Percentiles rank a stretch among this genome's conserved stretches.
Evolutionary conservation across 1,284 basidiomycete species (phyloP).

Genomic region (Exobasidium rhododendri): DNA sequence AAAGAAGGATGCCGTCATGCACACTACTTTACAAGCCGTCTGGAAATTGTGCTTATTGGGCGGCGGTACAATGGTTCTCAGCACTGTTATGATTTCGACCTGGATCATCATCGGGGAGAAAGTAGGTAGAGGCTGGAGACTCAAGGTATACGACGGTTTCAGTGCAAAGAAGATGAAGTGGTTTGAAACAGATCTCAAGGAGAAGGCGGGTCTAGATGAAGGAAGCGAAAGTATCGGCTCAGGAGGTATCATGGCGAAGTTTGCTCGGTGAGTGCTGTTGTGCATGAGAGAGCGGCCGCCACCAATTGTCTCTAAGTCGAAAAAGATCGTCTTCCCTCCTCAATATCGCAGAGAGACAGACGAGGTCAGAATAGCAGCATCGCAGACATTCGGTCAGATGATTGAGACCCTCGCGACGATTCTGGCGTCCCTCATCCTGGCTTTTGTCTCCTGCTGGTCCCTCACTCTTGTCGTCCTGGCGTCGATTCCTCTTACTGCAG

Average conservation of each 20-base stretch:
- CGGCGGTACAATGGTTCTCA: slow-evolving; percentile 67
- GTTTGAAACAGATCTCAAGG: slow-evolving; percentile 47
- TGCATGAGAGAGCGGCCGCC: no score
- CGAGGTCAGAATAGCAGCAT: slow-evolving; percentile 80
- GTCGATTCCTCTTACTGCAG: slow-evolving; percentile 75
- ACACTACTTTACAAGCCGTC: slow-evolving; percentile 61
- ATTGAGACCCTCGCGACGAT: slow-evolving; percentile 78
- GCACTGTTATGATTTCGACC: slow-evolving; percentile 70
- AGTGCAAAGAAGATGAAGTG: slow-evolving; percentile 68
- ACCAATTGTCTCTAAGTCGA: slow-evolving; percentile 8
- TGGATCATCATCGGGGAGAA: slow-evolving; percentile 88
- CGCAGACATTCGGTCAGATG: slow-evolving; percentile 71
- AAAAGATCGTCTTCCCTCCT: background rate
- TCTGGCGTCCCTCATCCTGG: slow-evolving; percentile 74
- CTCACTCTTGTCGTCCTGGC: slow-evolving; percentile 89
- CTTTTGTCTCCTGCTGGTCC: slow-evolving; percentile 73
- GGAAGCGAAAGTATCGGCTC: slow-evolving; percentile 63
- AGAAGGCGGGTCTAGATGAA: slow-evolving; percentile 15
- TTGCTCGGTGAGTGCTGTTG: slow-evolving; percentile 67
- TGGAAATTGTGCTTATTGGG: slow-evolving; percentile 72
- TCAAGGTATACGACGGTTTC: slow-evolving; percentile 69
- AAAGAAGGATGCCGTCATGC: slow-evolving; percentile 63
- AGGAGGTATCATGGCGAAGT: slow-evolving; percentile 90
- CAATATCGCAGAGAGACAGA: slow-evolving; percentile 92
- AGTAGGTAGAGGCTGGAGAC: slow-evolving; percentile 69